Evolutionary conservation across 441 rosid genomes (phyloP).

Genomic region (Erysimum cheiri): DNA sequence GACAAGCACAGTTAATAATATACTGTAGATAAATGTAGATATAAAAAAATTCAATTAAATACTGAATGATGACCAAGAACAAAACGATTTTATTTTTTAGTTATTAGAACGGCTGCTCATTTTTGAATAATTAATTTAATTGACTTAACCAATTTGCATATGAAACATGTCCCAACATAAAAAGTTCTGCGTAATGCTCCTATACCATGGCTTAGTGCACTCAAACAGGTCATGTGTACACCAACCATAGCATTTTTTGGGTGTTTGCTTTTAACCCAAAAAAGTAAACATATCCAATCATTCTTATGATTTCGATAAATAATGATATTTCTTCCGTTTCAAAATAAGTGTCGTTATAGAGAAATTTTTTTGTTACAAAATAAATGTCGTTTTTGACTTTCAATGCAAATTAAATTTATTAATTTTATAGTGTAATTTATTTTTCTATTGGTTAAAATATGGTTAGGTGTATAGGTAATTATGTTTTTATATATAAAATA

Average conservation of each 20-base stretch:
- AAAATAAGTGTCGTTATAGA: too few species aligned
- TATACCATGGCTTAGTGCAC: not conserved
- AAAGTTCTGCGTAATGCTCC: not conserved
- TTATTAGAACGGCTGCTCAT: too few species aligned
- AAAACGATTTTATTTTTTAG: too few species aligned
- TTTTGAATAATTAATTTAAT: too few species aligned
- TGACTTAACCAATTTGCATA: not conserved
- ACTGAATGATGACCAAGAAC: not conserved
- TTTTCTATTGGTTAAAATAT: too few species aligned
- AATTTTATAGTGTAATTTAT: too few species aligned
- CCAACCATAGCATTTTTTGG: conserved; percentile 7
- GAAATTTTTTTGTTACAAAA: too few species aligned
- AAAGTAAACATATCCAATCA: conserved; percentile 13
- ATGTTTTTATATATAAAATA: too few species aligned
- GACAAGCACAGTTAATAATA: not conserved
- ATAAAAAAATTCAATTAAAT: not conserved
- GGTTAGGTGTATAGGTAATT: too few species aligned
- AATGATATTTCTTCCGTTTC: not conserved
- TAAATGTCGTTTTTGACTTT: too few species aligned
- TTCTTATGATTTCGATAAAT: conserved; percentile 13
- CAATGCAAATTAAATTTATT: too few species aligned
- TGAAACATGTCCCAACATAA: not conserved
- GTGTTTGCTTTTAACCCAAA: conserved; percentile 13
- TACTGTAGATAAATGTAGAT: not conserved
- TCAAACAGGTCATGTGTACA: conserved; percentile 12